Evolutionary conservation across 495 filamentous ascomycete genomes (phyloP).

Genomic region (Chaetomium tenue): DNA sequence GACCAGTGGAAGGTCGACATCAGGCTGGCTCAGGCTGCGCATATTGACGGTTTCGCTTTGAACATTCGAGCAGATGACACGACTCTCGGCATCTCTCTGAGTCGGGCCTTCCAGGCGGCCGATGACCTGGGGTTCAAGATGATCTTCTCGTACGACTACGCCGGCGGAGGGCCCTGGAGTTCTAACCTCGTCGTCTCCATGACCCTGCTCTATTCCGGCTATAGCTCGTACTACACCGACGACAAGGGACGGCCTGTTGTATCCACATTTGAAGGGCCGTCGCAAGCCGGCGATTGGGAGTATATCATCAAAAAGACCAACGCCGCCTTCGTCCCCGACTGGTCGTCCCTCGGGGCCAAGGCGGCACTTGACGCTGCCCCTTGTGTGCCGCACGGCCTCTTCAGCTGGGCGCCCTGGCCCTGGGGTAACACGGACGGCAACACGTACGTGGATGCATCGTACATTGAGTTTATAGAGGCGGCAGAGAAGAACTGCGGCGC

Average conservation of each 20-base stretch:
- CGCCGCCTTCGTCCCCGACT: conserved; percentile 39
- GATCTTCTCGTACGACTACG: conserved; percentile 45
- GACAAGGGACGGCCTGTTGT: conserved; percentile 38
- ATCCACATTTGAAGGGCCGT: conserved; percentile 59
- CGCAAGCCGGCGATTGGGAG: conserved; percentile 30
- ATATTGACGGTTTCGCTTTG: conserved; percentile 41
- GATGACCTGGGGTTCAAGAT: conserved; percentile 34
- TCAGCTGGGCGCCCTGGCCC: conserved; percentile 46
- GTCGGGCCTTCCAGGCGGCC: conserved; percentile 38
- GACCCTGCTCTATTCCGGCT: conserved; percentile 34
- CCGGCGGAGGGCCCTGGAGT: conserved; percentile 24
- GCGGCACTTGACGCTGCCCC: conserved; percentile 21
- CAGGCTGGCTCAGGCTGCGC: conserved; percentile 30
- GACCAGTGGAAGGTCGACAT: conserved; percentile 38
- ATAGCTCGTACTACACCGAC: conserved; percentile 49
- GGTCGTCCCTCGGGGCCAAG: conserved; percentile 25
- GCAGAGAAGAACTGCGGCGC: conserved; percentile 21
- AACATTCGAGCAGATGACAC: conserved; percentile 32
- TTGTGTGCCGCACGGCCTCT: conserved; percentile 52
- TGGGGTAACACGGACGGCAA: conserved; percentile 48
- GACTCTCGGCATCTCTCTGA: conserved; percentile 10
- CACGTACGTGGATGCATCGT: conserved; percentile 32
- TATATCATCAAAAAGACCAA: conserved; percentile 31
- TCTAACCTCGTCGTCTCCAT: conserved; percentile 27
- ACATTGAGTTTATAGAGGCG: conserved; percentile 27